Evolutionary conservation across 805 yeast genomes (phyloP).

Genomic region (Diddensiella caesifluorescens): DNA sequence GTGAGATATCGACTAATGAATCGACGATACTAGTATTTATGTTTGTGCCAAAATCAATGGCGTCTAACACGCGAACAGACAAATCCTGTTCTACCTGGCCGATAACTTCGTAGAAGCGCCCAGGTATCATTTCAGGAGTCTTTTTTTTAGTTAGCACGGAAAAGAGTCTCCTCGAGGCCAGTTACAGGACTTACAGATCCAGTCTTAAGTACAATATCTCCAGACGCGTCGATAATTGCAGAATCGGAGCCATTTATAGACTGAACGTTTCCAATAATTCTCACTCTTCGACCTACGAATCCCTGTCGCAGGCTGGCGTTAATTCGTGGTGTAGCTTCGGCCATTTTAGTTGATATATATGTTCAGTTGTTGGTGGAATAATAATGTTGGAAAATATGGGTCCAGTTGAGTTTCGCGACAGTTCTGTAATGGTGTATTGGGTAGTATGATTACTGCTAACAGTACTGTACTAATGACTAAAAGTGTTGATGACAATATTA

Average conservation of each 20-base stretch:
- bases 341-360: not conserved
- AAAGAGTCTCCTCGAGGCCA: no score
- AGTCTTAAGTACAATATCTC: conserved; percentile 27
- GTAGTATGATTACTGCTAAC: no score
- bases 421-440: no score
- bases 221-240: conserved; percentile 29
- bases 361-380: no score
- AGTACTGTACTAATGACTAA: no score
- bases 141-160: no score
- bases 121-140: conserved; percentile 17
- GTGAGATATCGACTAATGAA: conserved; percentile 8
- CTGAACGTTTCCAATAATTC: conserved; percentile 32
- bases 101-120: conserved; percentile 32
- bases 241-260: conserved; percentile 23
- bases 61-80: conserved; percentile 23
- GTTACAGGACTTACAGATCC: not conserved
- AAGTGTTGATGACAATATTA: not conserved
- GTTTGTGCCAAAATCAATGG: conserved; percentile 23
- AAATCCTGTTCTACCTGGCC: conserved; percentile 32
- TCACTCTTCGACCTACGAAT: conserved; percentile 25
- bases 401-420: no score
- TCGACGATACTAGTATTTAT: conserved; percentile 17
- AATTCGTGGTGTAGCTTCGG: conserved; percentile 27
- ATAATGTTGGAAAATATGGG: no score
- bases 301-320: conserved; percentile 26